Percentiles rank a stretch among this genome's conserved stretches.
These are phyloP conservation scores for Dipodascopsis tothii DNA, from an alignment of 805 yeast species.

Conservation along the genomic window DNA sequence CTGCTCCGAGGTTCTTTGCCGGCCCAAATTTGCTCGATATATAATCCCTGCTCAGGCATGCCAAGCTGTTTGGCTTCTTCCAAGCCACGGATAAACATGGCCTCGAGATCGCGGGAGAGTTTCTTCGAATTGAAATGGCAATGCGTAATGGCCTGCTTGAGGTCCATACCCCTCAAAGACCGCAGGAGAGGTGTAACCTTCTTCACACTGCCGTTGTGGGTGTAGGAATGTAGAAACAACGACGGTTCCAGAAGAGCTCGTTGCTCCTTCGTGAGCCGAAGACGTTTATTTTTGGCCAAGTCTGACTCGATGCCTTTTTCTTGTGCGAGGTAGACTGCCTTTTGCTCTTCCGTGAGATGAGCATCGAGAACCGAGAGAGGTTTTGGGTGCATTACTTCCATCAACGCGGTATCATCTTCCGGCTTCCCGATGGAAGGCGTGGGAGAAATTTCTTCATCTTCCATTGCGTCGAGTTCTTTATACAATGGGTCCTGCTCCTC, in stretches of 20 bases:
- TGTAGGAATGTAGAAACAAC: conserved; percentile 67
- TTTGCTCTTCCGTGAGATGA: conserved; percentile 13
- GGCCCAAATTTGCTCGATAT: conserved; percentile 77
- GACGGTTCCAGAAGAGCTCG: conserved; percentile 80
- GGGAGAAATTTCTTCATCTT: neutral
- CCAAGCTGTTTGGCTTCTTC: conserved; percentile 58
- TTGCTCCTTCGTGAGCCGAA: conserved; percentile 56
- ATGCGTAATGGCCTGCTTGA: conserved; percentile 79
- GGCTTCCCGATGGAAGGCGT: neutral
- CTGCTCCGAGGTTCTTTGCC: conserved; percentile 55
- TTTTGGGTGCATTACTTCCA: conserved; percentile 11
- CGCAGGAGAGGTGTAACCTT: conserved; percentile 77
- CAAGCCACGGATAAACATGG: conserved; percentile 63
- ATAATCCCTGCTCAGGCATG: conserved; percentile 53
- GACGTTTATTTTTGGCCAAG: neutral
- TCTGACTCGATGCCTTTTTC: conserved; percentile 4
- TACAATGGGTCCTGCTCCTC: neutral
- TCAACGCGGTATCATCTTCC: conserved; percentile 14
- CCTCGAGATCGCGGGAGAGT: conserved; percentile 70
- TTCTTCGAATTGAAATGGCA: conserved; percentile 80
- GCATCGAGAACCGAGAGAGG: conserved; percentile 12
- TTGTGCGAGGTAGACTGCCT: conserved; percentile 17
- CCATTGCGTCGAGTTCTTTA: neutral
- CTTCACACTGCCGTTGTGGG: conserved; percentile 82
- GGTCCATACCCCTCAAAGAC: conserved; percentile 61